Conservation (phyloP, 768 basidiomycete species). For the Boletus pseudo-olivaceus region DNA sequence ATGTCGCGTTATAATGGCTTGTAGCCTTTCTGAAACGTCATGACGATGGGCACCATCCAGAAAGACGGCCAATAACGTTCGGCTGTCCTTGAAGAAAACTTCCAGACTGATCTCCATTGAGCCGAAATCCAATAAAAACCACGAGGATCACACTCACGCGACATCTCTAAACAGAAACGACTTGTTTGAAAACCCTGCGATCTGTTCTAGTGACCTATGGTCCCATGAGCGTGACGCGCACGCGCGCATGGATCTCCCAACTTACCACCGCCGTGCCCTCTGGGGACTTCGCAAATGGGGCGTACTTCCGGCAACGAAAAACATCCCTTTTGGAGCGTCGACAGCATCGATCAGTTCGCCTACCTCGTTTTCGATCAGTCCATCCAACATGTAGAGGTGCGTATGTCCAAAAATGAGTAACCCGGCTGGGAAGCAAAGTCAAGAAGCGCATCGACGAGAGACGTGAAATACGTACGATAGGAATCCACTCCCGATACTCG, state of each 20-base stretch:
- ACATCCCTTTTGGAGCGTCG: slow-evolving; percentile 76
- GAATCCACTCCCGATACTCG: slow-evolving; percentile 89
- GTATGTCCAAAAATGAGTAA: slow-evolving; percentile 82
- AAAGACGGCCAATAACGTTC: slow-evolving; percentile 83
- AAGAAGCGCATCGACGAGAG: neutral
- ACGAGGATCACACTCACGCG: slow-evolving; percentile 52
- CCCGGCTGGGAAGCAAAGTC: slow-evolving; percentile 48
- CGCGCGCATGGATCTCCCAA: neutral
- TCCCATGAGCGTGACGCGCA: neutral
- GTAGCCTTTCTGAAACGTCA: slow-evolving; percentile 53
- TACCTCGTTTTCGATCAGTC: slow-evolving; percentile 79
- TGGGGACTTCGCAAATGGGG: slow-evolving; percentile 79
- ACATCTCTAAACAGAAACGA: slow-evolving; percentile 90
- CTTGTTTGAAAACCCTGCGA: slow-evolving; percentile 74
- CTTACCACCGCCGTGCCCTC: slow-evolving; percentile 79
- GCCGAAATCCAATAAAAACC: neutral
- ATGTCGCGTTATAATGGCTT: slow-evolving; percentile 41
- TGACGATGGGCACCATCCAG: slow-evolving; percentile 62
- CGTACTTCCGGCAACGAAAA: slow-evolving; percentile 82
- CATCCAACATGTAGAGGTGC: slow-evolving; percentile 88
- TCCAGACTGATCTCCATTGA: slow-evolving; percentile 57
- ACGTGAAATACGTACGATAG: slow-evolving; percentile 56
- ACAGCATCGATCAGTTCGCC: slow-evolving; percentile 87
- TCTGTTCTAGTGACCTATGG: slow-evolving; percentile 71
- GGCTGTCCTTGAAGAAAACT: slow-evolving; percentile 89